Conservation (phyloP, 2,329 filamentous ascomycete species). For the Clarireedia sp. region DNA sequence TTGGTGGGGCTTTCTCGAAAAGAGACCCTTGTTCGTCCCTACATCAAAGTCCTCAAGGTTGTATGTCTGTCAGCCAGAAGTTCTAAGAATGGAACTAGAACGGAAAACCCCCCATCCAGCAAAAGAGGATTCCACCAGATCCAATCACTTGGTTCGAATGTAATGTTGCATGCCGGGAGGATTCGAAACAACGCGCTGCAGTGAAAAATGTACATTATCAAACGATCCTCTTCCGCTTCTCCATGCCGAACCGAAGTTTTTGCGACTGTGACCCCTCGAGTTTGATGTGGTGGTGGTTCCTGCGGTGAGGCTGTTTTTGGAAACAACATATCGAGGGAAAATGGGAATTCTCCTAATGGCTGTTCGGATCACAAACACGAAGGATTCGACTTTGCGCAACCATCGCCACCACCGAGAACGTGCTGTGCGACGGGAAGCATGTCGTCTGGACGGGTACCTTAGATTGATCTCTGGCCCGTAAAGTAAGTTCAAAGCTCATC, state of each 20-base stretch:
- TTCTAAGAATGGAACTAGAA: constrained; percentile 4
- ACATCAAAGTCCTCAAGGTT: neutral
- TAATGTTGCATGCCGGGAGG: neutral
- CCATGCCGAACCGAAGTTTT: neutral
- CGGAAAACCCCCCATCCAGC: neutral
- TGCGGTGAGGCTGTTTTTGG: constrained; percentile 7
- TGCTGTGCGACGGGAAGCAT: neutral
- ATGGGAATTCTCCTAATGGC: too few relatives aligned
- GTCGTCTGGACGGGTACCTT: too few relatives aligned
- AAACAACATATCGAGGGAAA: neutral
- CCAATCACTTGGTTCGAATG: neutral
- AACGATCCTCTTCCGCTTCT: neutral
- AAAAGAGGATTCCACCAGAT: neutral
- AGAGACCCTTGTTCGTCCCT: neutral
- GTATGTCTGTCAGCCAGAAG: neutral
- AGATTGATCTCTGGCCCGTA: neutral
- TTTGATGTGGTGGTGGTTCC: neutral
- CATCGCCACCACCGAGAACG: neutral
- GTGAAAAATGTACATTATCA: neutral
- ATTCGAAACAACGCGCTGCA: constrained; percentile 1
- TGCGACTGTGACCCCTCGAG: too few relatives aligned
- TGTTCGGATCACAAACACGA: neutral
- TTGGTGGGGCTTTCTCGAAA: neutral
- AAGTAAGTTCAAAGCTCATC: neutral
- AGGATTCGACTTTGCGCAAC: neutral